Base-by-base conservation (phyloP, 176 grass and related monocot species). In the Avena eriantha region DNA sequence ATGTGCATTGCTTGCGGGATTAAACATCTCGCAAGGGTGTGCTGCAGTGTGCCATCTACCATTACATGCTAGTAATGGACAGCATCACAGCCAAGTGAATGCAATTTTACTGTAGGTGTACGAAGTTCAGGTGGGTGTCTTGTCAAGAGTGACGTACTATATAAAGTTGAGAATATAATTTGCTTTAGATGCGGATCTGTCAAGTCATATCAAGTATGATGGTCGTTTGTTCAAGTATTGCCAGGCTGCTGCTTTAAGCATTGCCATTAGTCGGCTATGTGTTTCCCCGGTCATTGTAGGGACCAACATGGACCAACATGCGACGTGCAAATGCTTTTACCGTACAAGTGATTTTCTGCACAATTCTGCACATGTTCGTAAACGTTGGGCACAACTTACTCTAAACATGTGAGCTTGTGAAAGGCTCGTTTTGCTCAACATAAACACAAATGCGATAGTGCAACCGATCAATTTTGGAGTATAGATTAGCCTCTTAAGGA, bases 231-330 rank as follows among this genome's bases (percentile, higher is more conserved):
- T 24, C 0, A 39, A 85, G 46, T 55, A 54, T 64, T 61, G 41
- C 29, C 53, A 59, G 51, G 22, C 15, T 73, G 65, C 75, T 72
- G 41, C 53, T 71, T 83, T 79, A 70, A 79, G 81, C 39, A 73
- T 79, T 73, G 64, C 56, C 56, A 73, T 79, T 84, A 71, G 29
- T 61, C 19, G 4, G 54, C 64, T n/a, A 63, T 69, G 41, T 60
- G 50, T 39, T 87, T 74, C 47, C 41, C 16, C 10, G 10, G 10
- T 24, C 67, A 64, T 50, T 64, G 54, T 10, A 41, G 77, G 85
- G 54, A n/a, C n/a, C n/a, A n/a, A n/a, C n/a, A n/a, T n/a, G n/a
- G 55, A 81, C 67, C 85, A 80, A 73, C 8, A 2, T 36, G 24
- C 15, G 10, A 36, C 1, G 17, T 56, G 64, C 22, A 47, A 47